Conservation (phyloP, 495 filamentous ascomycete genomes). For the Bombardia bombarda region DNA sequence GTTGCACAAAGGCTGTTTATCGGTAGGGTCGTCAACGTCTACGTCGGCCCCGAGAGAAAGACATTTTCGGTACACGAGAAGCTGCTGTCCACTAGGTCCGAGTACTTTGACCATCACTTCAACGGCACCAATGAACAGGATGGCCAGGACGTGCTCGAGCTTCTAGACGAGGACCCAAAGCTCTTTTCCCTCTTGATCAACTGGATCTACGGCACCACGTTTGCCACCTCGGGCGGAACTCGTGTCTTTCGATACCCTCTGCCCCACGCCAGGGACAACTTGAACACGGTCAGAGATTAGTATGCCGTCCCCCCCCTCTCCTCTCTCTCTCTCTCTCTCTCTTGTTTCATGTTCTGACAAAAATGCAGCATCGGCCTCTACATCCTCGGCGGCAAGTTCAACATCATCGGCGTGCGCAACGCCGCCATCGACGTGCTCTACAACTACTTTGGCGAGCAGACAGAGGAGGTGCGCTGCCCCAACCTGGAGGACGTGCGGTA, state of each 20-base stretch:
- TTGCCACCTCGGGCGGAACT: slow-evolving; percentile 3
- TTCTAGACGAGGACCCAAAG: slow-evolving; percentile 12
- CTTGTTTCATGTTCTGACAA: background rate
- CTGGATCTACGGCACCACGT: slow-evolving; percentile 23
- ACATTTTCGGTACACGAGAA: slow-evolving; percentile 18
- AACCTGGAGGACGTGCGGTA: slow-evolving; percentile 16
- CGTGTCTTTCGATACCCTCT: slow-evolving; percentile 9
- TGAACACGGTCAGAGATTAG: slow-evolving; percentile 20
- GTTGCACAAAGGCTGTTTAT: slow-evolving; percentile 15
- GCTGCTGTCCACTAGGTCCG: slow-evolving; percentile 14
- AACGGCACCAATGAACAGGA: background rate
- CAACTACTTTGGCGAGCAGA: slow-evolving; percentile 3
- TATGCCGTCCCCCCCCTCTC: slow-evolving; percentile 4
- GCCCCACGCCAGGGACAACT: slow-evolving; percentile 8
- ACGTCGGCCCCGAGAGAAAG: slow-evolving; percentile 10
- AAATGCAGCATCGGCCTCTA: slow-evolving; percentile 17
- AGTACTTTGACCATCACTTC: slow-evolving; percentile 13
- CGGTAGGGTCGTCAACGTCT: slow-evolving; percentile 15
- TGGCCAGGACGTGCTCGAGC: slow-evolving; percentile 4
- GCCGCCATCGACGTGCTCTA: slow-evolving; percentile 11
- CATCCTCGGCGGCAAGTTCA: slow-evolving; percentile 17
- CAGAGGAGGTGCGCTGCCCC: background rate
- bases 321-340: background rate
- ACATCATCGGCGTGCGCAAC: slow-evolving; percentile 9
- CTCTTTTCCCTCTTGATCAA: slow-evolving; percentile 17